phyloP scores from a whole-genome alignment of 495 filamentous ascomycete genomes.

The Pseudoneurospora amorphoporcata region DNA sequence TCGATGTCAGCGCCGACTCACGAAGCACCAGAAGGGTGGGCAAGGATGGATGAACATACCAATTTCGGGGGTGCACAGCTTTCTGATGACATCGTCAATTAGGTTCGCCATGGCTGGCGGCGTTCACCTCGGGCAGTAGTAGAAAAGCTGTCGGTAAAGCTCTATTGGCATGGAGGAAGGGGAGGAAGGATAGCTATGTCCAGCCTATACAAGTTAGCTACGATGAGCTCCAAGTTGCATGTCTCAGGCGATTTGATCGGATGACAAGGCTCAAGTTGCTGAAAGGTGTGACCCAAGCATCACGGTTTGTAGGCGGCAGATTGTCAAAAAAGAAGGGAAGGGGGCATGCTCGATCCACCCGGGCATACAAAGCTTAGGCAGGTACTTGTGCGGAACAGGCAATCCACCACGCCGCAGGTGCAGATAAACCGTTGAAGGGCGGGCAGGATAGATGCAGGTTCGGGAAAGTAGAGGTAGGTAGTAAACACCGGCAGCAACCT shows the following conservation, averaged over 20 bases:
- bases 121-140: conserved; percentile 13
- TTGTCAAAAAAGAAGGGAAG: background rate
- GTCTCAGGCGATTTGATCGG: background rate
- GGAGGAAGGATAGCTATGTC: background rate
- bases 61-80: conserved; percentile 41
- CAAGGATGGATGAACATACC: conserved; percentile 24
- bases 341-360: background rate
- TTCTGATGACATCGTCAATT: conserved; percentile 44
- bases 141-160: background rate
- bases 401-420: background rate
- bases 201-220: background rate
- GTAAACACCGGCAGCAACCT: background rate
- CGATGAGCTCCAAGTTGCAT: background rate
- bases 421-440: background rate
- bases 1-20: background rate
- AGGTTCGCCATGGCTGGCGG: conserved; percentile 40
- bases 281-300: background rate
- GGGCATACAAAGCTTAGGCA: background rate
- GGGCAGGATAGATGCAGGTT: background rate
- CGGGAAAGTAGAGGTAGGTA: background rate
- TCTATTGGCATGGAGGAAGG: background rate
- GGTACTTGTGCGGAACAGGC: background rate
- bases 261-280: background rate
- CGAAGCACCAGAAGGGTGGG: background rate
- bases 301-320: background rate